Evolutionary conservation across 2,329 filamentous ascomycete genomes (phyloP).

Genomic region (Phialemoniopsis sp.): DNA sequence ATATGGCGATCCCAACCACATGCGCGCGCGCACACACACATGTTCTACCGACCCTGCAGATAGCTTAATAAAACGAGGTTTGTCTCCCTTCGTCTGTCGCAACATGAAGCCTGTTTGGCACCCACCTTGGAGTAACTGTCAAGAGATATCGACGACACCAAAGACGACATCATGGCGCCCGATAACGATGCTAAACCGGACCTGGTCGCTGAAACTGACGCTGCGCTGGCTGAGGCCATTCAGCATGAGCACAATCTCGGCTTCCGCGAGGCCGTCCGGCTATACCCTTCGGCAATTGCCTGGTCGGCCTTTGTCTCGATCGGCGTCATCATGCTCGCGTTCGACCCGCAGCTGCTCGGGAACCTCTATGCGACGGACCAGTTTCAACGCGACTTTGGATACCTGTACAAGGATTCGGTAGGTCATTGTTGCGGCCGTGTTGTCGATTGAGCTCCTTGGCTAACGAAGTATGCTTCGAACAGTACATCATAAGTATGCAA

Average conservation of each 20-base stretch:
- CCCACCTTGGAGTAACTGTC: no score
- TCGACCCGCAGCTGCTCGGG: slow-evolving; percentile 61
- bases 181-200: not conserved
- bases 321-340: slow-evolving; percentile 58
- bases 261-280: slow-evolving; percentile 32
- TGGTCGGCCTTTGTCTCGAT: slow-evolving; percentile 59
- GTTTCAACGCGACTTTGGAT: slow-evolving; percentile 54
- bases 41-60: no score
- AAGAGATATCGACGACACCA: no score
- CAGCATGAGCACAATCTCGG: slow-evolving; percentile 31
- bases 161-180: no score
- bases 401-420: slow-evolving; percentile 35
- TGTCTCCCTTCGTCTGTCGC: no score
- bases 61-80: no score
- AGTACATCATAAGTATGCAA: slow-evolving; percentile 27
- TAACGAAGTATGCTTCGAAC: not conserved
- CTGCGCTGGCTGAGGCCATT: slow-evolving; percentile 27
- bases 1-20: no score
- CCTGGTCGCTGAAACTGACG: slow-evolving; percentile 6
- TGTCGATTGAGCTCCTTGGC: not conserved
- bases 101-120: no score
- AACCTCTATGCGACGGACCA: slow-evolving; percentile 56
- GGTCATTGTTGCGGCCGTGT: slow-evolving; percentile 2
- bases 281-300: slow-evolving; percentile 40
- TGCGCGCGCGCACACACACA: no score